Percentiles rank a stretch among this genome's conserved stretches.
phyloP scores from a whole-genome alignment of 345 rosid species.

The Eucalyptus albens region DNA sequence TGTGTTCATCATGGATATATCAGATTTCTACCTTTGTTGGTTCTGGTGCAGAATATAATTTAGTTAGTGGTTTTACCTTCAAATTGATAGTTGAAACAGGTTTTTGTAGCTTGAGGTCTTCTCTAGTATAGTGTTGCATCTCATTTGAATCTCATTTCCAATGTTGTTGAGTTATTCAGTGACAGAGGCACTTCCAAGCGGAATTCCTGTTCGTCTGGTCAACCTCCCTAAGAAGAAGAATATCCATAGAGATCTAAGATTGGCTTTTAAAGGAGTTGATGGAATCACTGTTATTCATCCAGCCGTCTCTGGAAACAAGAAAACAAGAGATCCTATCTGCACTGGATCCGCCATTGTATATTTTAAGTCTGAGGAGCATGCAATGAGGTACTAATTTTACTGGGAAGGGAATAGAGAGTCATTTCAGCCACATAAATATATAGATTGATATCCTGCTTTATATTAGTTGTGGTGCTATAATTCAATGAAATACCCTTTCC shows the following conservation, averaged over 20 bases:
- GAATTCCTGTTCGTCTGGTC: conserved; percentile 40
- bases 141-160: neutral
- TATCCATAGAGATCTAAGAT: conserved; percentile 64
- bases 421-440: neutral
- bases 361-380: conserved; percentile 56
- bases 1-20: neutral
- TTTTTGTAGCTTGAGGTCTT: neutral
- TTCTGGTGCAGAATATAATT: neutral
- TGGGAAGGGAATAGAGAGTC: neutral
- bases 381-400: conserved; percentile 37
- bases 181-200: conserved; percentile 21
- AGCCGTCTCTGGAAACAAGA: conserved; percentile 70
- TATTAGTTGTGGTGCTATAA: neutral
- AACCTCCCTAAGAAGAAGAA: conserved; percentile 96
- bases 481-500: neutral
- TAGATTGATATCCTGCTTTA: neutral
- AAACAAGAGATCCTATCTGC: conserved; percentile 83
- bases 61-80: neutral
- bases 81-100: neutral
- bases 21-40: neutral
- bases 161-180: conserved; percentile 6
- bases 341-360: conserved; percentile 71
- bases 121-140: neutral
- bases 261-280: conserved; percentile 48
- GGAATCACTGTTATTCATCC: conserved; percentile 57